Evolutionary conservation across 1,284 basidiomycete genomes (phyloP).

Genomic region (Rhodotorula sp.): DNA sequence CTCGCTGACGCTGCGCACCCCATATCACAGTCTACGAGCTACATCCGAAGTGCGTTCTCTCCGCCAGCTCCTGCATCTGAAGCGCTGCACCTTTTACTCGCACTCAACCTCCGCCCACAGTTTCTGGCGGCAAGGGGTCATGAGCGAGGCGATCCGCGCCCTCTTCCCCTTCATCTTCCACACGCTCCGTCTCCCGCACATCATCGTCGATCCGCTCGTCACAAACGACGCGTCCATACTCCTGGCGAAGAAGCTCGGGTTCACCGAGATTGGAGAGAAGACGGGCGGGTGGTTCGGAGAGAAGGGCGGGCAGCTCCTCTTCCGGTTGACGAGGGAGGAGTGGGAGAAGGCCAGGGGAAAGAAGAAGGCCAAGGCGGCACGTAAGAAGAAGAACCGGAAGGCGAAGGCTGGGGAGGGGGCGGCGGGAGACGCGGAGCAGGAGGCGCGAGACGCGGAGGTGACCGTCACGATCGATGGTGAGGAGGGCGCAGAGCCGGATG

Average conservation of each 20-base stretch:
- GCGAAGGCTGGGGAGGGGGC: neutral
- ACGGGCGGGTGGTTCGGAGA: neutral
- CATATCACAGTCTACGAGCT: slow-evolving; percentile 19
- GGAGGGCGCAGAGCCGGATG: neutral
- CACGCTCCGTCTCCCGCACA: neutral
- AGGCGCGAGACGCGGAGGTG: too few species aligned
- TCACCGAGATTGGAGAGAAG: neutral
- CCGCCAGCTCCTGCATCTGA: neutral
- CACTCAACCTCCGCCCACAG: neutral
- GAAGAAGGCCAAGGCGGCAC: slow-evolving; percentile 2
- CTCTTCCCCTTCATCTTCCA: slow-evolving; percentile 1
- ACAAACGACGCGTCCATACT: neutral
- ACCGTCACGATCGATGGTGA: too few species aligned
- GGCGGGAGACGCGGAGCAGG: neutral
- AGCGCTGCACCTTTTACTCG: too few species aligned
- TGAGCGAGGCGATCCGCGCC: slow-evolving; percentile 10
- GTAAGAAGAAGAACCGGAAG: slow-evolving; percentile 6
- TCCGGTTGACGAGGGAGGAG: neutral
- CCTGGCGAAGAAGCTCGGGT: slow-evolving; percentile 7
- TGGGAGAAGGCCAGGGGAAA: slow-evolving; percentile 6
- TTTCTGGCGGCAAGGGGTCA: slow-evolving; percentile 13
- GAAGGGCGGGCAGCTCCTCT: neutral
- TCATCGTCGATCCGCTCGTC: slow-evolving; percentile 7
- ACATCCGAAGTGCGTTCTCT: slow-evolving; percentile 2
- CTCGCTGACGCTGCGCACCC: too few species aligned